These are phyloP conservation scores for Penicillium pulvis DNA, from an alignment of 495 filamentous ascomycete species.

Conservation along the genomic window DNA sequence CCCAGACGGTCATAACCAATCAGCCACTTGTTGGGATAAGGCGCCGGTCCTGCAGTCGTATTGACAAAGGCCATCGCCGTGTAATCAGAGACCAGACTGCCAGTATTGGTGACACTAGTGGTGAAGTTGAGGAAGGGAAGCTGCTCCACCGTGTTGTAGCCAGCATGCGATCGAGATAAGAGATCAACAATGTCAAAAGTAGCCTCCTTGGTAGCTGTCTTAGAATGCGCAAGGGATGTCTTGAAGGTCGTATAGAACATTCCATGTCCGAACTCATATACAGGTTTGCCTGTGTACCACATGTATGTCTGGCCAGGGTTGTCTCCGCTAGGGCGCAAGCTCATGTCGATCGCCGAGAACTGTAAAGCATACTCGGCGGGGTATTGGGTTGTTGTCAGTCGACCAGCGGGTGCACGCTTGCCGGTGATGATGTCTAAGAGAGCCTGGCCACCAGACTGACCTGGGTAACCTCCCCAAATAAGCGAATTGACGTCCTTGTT, in stretches of 20 bases:
- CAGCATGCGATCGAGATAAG: slow-evolving; percentile 26
- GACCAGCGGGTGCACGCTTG: slow-evolving; percentile 56
- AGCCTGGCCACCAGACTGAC: slow-evolving; percentile 59
- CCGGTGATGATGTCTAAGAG: slow-evolving; percentile 58
- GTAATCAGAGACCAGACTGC: slow-evolving; percentile 57
- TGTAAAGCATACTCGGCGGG: slow-evolving; percentile 54
- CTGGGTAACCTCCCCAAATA: slow-evolving; percentile 61
- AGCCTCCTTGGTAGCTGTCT: not conserved
- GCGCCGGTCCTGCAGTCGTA: slow-evolving; percentile 57
- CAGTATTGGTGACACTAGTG: slow-evolving; percentile 53
- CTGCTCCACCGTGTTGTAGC: slow-evolving; percentile 30
- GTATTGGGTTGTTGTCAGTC: slow-evolving; percentile 61
- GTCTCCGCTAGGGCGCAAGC: slow-evolving; percentile 46
- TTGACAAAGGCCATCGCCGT: slow-evolving; percentile 59
- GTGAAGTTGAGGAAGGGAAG: slow-evolving; percentile 50
- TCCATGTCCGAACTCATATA: slow-evolving; percentile 59
- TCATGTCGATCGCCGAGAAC: slow-evolving; percentile 60
- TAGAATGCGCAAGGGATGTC: slow-evolving; percentile 26
- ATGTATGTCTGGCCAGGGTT: slow-evolving; percentile 61
- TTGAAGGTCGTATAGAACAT: slow-evolving; percentile 55
- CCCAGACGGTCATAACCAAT: slow-evolving; percentile 59
- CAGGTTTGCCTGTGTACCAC: slow-evolving; percentile 58
- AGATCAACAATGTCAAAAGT: slow-evolving; percentile 35
- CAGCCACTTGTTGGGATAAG: slow-evolving; percentile 65
- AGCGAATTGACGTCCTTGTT: slow-evolving; percentile 55